A percentile compares a stretch with the other conserved stretches of the same genome.
phyloP scores from a whole-genome alignment of 2,329 filamentous ascomycete species.

The Venturia pyrina region DNA sequence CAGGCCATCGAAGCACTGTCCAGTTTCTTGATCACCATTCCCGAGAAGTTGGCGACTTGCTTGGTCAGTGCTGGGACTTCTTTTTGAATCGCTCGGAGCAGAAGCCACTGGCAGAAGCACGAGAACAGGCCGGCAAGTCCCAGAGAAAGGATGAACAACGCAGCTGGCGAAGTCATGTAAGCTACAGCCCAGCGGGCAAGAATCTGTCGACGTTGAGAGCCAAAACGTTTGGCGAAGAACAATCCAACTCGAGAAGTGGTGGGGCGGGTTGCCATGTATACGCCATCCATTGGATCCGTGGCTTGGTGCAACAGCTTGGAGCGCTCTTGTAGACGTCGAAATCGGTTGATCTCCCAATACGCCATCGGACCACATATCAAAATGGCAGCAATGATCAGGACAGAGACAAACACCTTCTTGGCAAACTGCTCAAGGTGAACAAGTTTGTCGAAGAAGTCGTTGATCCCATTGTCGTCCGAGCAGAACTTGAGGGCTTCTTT shows the following conservation, averaged over 20 bases:
- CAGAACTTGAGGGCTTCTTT: slow-evolving; percentile 83
- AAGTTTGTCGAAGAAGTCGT: slow-evolving; percentile 70
- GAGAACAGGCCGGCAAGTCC: slow-evolving; percentile 73
- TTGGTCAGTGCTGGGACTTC: slow-evolving; percentile 65
- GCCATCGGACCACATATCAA: slow-evolving; percentile 69
- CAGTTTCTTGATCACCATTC: slow-evolving; percentile 62
- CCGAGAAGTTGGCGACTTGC: slow-evolving; percentile 70
- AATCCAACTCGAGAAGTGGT: slow-evolving; percentile 64
- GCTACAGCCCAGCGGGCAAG: slow-evolving; percentile 75
- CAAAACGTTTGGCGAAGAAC: slow-evolving; percentile 56
- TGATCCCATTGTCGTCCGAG: slow-evolving; percentile 71
- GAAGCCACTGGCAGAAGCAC: slow-evolving; percentile 70
- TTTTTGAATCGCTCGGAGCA: slow-evolving; percentile 64
- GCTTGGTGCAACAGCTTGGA: slow-evolving; percentile 57
- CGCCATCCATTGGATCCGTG: slow-evolving; percentile 74
- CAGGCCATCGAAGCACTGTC: slow-evolving; percentile 65
- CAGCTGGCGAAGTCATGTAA: slow-evolving; percentile 75
- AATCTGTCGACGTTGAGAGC: slow-evolving; percentile 53
- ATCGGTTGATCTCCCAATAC: slow-evolving; percentile 69
- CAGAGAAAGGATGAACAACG: slow-evolving; percentile 77
- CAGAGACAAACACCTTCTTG: slow-evolving; percentile 64
- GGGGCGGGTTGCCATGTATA: slow-evolving; percentile 79
- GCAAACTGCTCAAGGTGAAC: slow-evolving; percentile 56
- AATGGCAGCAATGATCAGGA: slow-evolving; percentile 61
- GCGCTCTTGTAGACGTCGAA: slow-evolving; percentile 60